Base-by-base conservation (phyloP, 2,329 filamentous ascomycete genomes). In the Dothideomycetidae sp. region DNA sequence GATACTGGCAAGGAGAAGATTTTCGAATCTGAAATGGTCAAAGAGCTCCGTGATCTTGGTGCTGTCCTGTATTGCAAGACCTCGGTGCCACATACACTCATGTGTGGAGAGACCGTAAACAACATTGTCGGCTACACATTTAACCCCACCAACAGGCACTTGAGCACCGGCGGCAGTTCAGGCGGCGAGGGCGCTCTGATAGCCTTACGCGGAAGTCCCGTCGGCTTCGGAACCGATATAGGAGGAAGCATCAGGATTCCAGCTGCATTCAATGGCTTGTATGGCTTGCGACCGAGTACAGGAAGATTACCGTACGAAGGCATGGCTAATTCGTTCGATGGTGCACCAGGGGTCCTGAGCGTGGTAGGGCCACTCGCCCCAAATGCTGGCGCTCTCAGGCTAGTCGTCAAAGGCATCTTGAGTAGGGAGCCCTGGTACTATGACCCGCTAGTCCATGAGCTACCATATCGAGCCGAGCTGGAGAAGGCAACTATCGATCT, bases 311-410 rank as follows among this genome's bases (percentile, higher is more conserved):
- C 63, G 1, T 72, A 71, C 40, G 60, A 70, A 50, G 70, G 67
- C 12, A 68, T 70, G 58, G 72, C 75, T 1, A 78, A 77, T 49
- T 69, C 64, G 5, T 69, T 73, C 63, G 70, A 71, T 36, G 78
- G 78, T 0, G 75, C 82, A 46, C 74, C 71, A 45, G 68, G 64
- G 0, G 63, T 79, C 19, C 58, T 72, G 2, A 78, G 71, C 0
- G 71, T 78, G 1, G 66, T 78, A 10, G 78, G 77, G 0, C 74
- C 75, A 0, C 52, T 84, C 10, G 70, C 70, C 0, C 69, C 68
- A 1, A 73, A 68, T 1, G 55, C 68, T 1, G 60, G 63, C 1
- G 68, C 66, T 0, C 48, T 81, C 10, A 65, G 64, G 28, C 54
- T 81, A 3, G 49, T 75, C 2, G 62, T 73, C 2, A 66, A 72